phyloP scores from a whole-genome alignment of 2,329 filamentous ascomycete genomes.

The Bipolaris cookei region DNA sequence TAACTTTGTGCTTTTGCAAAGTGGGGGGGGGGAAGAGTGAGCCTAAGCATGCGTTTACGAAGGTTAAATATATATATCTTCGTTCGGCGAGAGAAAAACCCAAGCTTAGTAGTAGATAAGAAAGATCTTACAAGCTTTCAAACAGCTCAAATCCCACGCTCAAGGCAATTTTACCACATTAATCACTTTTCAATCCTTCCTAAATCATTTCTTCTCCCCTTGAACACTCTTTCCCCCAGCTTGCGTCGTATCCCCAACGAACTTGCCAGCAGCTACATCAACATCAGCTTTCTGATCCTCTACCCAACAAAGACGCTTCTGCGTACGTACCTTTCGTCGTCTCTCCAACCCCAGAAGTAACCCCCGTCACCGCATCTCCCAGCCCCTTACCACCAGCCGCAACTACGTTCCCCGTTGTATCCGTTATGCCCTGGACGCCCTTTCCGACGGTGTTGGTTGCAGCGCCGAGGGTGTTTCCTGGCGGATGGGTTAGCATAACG shows the following conservation, averaged over 20 bases:
- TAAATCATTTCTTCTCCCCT: neutral
- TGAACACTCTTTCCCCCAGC: conserved; percentile 30
- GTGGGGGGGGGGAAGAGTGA: no score
- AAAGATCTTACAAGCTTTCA: no score
- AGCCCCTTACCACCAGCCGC: conserved; percentile 44
- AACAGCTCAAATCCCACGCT: no score
- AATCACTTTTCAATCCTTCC: neutral
- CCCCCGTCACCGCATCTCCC: conserved; percentile 44
- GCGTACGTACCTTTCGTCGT: conserved; percentile 45
- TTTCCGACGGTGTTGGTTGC: conserved; percentile 45
- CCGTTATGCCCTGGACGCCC: conserved; percentile 40
- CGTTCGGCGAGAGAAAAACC: no score
- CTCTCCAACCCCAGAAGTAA: conserved; percentile 45
- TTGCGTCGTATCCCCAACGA: conserved; percentile 39
- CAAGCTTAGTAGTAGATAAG: no score
- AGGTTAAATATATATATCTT: no score
- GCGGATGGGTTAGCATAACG: no score
- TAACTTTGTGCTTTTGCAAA: no score
- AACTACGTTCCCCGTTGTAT: conserved; percentile 42
- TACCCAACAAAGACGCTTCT: no score
- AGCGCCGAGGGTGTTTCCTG: conserved; percentile 45
- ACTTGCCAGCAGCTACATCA: conserved; percentile 35
- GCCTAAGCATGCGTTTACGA: no score
- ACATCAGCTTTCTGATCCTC: conserved; percentile 20
- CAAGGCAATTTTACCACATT: neutral